Evolutionary conservation across 169 alveolate species (phyloP), one percentile per base, ranked within the genome.

Genomic region (Eimeria maxima): DNA sequence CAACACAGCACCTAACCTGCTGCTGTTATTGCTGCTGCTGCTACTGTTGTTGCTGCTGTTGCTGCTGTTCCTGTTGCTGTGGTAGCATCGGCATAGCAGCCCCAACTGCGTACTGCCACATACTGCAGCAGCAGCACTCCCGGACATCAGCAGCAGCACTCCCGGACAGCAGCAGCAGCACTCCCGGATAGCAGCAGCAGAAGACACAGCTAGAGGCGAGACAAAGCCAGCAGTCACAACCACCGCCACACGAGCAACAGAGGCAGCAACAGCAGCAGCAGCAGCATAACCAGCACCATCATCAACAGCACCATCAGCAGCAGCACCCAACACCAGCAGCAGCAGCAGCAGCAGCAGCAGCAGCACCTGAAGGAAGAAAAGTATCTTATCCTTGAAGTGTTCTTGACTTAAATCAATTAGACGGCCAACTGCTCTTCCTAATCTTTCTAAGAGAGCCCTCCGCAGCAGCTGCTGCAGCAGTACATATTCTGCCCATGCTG

Each of bases 391-490:
- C 44, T 38, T 87, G 83, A 63, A 44, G 83, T 87, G 94, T 45
- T 63, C 81, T 11, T 87, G 60, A 67, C 78, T 87, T 57, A 63
- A 44, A 10, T 57, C 83, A 4, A 87, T 42, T 3, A 87, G 38
- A 3, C 78, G 83, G n/a, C 83, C 94, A 4, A 63, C 63, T 10
- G 94, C 94, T 6, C 67, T 7, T 8, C 65, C 83, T 0, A 87
- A 44, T 14, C 78, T 50, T 20, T 42, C 83, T 38, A 87, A 65
- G 45, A 87, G 65, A 3, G 94, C 60, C 16, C 81, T 57, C 38
- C 94, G 78, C 94, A 60, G 60, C 83, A 57, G 94, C 67, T 45
- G 94, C 81, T 87, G 94, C 94, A 57, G 81, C 83, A 57, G 69
- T 0, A 65, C 83, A n/a, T 57, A 27, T 5, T 57, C 57, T 42